Evolutionary conservation across 75 land plant species (phyloP).

Genomic region (Cupressus sempervirens): DNA sequence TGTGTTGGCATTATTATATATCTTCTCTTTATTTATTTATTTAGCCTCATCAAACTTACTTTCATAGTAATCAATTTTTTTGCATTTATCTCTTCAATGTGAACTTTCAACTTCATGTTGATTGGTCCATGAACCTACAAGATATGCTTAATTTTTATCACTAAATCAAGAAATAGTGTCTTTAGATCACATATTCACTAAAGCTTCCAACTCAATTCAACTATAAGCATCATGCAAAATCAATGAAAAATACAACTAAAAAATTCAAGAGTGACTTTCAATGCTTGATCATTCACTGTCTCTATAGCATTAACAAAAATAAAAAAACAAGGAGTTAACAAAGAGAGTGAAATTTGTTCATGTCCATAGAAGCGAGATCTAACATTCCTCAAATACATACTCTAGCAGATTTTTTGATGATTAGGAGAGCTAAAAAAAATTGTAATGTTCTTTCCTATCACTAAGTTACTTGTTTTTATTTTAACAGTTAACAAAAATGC

Average conservation of each 20-base stretch:
- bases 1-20: too few relatives aligned
- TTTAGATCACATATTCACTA: not conserved
- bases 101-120: conserved; percentile 19
- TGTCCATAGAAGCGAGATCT: not conserved
- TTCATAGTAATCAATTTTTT: not conserved
- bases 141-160: not conserved
- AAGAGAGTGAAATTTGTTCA: not conserved
- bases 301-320: conserved; percentile 3
- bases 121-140: conserved; percentile 39
- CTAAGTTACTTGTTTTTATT: not conserved
- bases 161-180: not conserved
- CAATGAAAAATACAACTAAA: not conserved
- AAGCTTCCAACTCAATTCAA: too few relatives aligned
- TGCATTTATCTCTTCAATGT: not conserved
- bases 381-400: too few relatives aligned
- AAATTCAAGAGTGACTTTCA: not conserved
- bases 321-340: not conserved
- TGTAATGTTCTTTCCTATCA: not conserved
- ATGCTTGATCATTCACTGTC: not conserved
- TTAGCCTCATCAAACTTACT: not conserved
- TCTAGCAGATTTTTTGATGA: too few relatives aligned
- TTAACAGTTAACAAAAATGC: too few relatives aligned
- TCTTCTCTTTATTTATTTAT: not conserved
- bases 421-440: too few relatives aligned
- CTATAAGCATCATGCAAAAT: not conserved